A percentile compares a stretch with the other conserved stretches of the same genome.
phyloP scores from a whole-genome alignment of 2,329 filamentous ascomycete species.

The Corynespora cassiicola region DNA sequence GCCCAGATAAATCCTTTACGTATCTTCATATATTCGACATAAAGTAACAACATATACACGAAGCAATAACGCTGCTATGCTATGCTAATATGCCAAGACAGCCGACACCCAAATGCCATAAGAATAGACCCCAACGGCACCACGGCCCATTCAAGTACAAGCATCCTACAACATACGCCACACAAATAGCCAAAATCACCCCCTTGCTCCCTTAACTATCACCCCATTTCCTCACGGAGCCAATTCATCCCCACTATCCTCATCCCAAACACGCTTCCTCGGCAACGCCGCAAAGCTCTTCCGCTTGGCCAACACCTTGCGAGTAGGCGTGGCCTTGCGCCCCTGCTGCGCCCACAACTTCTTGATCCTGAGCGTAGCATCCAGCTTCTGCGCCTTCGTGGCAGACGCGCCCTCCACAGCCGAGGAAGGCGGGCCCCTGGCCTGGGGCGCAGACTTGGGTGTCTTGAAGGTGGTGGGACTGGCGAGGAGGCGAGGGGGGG shows the following conservation, averaged over 20 bases:
- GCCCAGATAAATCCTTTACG: too few relatives aligned
- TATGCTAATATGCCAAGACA: too few relatives aligned
- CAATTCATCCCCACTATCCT: slow-evolving; percentile 36
- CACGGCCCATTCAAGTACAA: too few relatives aligned
- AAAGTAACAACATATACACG: too few relatives aligned
- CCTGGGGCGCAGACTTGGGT: slow-evolving; percentile 13
- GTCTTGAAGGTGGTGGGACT: slow-evolving; percentile 19
- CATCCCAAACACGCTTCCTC: slow-evolving; percentile 18
- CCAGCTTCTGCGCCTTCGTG: slow-evolving; percentile 19
- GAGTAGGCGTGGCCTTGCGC: slow-evolving; percentile 5
- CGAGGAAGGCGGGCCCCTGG: slow-evolving; percentile 2
- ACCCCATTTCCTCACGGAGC: slow-evolving; percentile 13
- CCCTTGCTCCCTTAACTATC: neutral
- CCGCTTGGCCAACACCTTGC: slow-evolving; percentile 14
- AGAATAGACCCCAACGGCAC: too few relatives aligned
- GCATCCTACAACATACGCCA: too few relatives aligned
- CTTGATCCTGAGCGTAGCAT: slow-evolving; percentile 11
- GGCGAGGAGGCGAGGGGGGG: slow-evolving; percentile 20
- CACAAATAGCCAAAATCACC: too few relatives aligned
- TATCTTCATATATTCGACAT: too few relatives aligned
- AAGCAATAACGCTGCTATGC: too few relatives aligned
- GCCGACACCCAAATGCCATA: too few relatives aligned
- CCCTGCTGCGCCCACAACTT: slow-evolving; percentile 26
- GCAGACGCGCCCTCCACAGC: slow-evolving; percentile 12
- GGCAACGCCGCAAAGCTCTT: slow-evolving; percentile 10